Evolutionary conservation across 768 basidiomycete genomes (phyloP), one percentile per base, ranked within the genome.

Genomic region (Boletus sp.): DNA sequence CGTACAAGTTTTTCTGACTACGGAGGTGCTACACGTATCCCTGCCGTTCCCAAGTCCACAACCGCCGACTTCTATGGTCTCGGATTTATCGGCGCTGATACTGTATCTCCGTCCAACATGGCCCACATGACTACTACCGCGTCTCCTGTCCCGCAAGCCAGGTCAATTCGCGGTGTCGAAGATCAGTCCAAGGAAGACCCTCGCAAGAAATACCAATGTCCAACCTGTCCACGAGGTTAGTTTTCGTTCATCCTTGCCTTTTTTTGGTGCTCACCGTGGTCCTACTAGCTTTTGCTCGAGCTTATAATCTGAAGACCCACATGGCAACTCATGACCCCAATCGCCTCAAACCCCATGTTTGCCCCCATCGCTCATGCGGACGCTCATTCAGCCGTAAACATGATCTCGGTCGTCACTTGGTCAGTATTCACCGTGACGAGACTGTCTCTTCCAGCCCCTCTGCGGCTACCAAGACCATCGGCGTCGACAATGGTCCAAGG

Each of bases 241-340:
- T 56, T 37, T 53, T 15, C 30, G 41, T 39, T 52, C 14, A 17
- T 37, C 25, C 11, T 27, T 30, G 5, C 19, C 10, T 1, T n/a
- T 5, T 21, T 27, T 29, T 38, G 37, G 37, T 42, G 4, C 54
- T 70, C 33, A 62, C 19, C 8, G 1, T 13, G 5, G 5, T 30
- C 30, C 37, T 57, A 30, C 50, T 54, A 89, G 95, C 89, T 1
- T 98, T 98, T 62, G 94, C 93, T 11, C 79, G 94, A 27, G 93
- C 93, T 3, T 97, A 90, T 72, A 98, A 98, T 64, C 74, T 98
- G 54, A 98, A 98, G 77, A 95, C 94, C 0, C 94, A 97, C 70
- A 85, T 90, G 81, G 88, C 88, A 25, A 98, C 94, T 4, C 94
- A 98, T 72, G 92, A 96, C 68, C 94, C 95, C 23, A 86, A 91